Conservation (phyloP, 805 yeast species). For the Lipomyces sp. region DNA sequence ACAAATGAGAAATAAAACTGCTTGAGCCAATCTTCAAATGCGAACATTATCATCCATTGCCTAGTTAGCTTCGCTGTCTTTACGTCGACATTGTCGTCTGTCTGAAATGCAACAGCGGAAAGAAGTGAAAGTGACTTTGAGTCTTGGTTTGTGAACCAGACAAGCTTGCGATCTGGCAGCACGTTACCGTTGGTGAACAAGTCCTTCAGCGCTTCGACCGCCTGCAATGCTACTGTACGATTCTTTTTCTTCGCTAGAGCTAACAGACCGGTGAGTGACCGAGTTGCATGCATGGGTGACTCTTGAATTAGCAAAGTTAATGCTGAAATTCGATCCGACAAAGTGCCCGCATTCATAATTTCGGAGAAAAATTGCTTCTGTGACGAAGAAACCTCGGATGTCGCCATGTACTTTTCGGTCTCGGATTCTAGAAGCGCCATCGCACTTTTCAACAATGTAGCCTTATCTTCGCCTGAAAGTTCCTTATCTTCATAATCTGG, state of each 20-base stretch:
- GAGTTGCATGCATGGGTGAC: slow-evolving; percentile 87
- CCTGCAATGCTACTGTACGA: slow-evolving; percentile 89
- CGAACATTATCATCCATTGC: slow-evolving; percentile 69
- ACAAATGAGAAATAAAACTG: slow-evolving; percentile 73
- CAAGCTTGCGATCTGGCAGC: slow-evolving; percentile 79
- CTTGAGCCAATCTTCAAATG: slow-evolving; percentile 89
- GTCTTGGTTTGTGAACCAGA: slow-evolving; percentile 74
- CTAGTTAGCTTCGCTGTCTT: slow-evolving; percentile 43
- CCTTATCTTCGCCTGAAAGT: slow-evolving; percentile 54
- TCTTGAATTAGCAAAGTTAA: slow-evolving; percentile 90
- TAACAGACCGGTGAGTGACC: slow-evolving; percentile 78
- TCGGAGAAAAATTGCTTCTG: slow-evolving; percentile 88
- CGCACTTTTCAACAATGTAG: slow-evolving; percentile 68
- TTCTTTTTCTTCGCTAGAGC: slow-evolving; percentile 87
- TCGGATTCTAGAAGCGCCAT: slow-evolving; percentile 68
- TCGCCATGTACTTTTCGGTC: slow-evolving; percentile 70
- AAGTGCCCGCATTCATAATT: slow-evolving; percentile 88
- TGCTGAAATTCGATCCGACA: slow-evolving; percentile 93
- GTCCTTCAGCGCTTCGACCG: slow-evolving; percentile 88
- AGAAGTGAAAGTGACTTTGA: slow-evolving; percentile 13
- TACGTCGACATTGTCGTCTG: slow-evolving; percentile 42
- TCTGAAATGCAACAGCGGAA: slow-evolving; percentile 45
- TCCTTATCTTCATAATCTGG: slow-evolving; percentile 34
- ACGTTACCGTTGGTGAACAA: slow-evolving; percentile 79
- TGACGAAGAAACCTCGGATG: slow-evolving; percentile 73